Base-by-base conservation (phyloP, 1,284 basidiomycete genomes). In the Athelia psychrophila region DNA sequence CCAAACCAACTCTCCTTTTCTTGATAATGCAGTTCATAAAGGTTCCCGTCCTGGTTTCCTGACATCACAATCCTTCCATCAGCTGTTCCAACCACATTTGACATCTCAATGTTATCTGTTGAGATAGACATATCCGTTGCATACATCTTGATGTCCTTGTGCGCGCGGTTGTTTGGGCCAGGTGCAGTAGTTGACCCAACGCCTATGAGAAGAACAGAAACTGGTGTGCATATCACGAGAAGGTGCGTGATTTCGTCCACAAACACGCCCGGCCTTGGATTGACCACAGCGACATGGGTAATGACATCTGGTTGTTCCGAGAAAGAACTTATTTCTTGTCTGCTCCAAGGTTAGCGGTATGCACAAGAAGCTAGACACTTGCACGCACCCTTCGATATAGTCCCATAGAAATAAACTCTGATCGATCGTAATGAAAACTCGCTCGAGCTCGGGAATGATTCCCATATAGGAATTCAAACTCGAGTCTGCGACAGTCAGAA, bases 391-490 rank as follows among this genome's bases (percentile, higher is more conserved):
- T 63, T 97, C 92, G 48, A 86, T 75, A 69, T 98, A 99, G 70
- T 98, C 93, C 97, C 97, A 99, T 24, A 99, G 75, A 64, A 97
- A 94, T 38, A 99, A 77, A 62, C 93, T 91, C 68, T 96, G 88
- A 74, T 98, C 94, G 56, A 98, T 89, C 10, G 93, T 88, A 60
- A 98, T 91, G 93, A 95, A 99, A 0, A 93, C 95, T 48, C 95
- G 82, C 60, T 94, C 93, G 57, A 99, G 93, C 61, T 95, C 92
- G 27, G 95, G 88, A 64, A 99, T 85, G 51, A 99, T 71, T 10
- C 96, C 96, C 90, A 97, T 95, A 52, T 72, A 70, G 40, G 47
- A 54, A 20, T 50, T 80, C 50, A 84, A 77, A 62, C 72, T 81
- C 27, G 80, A 76, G 49, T 74, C 84, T 88, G 59, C 51, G 42